These are phyloP conservation scores for Cronartium ribicola DNA, from an alignment of 1,284 basidiomycete genomes.

Conservation along the genomic window DNA sequence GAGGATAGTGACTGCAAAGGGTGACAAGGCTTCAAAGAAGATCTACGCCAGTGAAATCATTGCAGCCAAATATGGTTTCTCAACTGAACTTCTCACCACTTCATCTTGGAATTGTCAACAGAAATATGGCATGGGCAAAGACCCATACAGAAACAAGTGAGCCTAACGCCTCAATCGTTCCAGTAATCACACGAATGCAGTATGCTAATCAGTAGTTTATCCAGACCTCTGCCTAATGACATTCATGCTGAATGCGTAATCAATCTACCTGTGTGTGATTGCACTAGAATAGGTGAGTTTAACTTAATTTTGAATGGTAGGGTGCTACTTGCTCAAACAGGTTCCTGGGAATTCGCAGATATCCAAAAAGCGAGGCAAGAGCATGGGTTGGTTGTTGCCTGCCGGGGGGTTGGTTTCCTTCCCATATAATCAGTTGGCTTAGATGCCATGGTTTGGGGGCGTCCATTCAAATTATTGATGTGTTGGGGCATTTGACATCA, in stretches of 20 bases:
- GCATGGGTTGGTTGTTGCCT: slow-evolving; percentile 2
- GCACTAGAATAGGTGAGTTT: slow-evolving; percentile 21
- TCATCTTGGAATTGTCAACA: slow-evolving; percentile 30
- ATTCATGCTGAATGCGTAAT: slow-evolving; percentile 37
- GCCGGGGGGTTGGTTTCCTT: slow-evolving; percentile 4
- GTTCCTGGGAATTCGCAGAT: not conserved
- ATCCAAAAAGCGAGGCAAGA: slow-evolving; percentile 6
- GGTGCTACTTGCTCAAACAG: not conserved
- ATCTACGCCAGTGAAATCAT: slow-evolving; percentile 20
- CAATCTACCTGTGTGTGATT: slow-evolving; percentile 39
- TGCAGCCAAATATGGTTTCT: slow-evolving; percentile 26
- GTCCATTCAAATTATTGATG: too few species aligned
- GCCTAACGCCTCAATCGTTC: not conserved
- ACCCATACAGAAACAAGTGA: slow-evolving; percentile 28
- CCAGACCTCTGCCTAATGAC: slow-evolving; percentile 23
- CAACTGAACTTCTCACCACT: slow-evolving; percentile 32
- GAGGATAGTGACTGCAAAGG: slow-evolving; percentile 21
- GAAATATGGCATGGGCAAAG: slow-evolving; percentile 23
- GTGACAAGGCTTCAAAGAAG: slow-evolving; percentile 12
- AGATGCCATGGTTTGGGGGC: too few species aligned
- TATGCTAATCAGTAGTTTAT: not conserved
- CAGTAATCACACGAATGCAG: too few species aligned
- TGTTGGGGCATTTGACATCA: too few species aligned
- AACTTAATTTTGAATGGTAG: not conserved
- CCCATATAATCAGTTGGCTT: not conserved